These are phyloP conservation scores for Sambucus nigra DNA, from an alignment of 129 eudicot genomes.

Conservation along the genomic window DNA sequence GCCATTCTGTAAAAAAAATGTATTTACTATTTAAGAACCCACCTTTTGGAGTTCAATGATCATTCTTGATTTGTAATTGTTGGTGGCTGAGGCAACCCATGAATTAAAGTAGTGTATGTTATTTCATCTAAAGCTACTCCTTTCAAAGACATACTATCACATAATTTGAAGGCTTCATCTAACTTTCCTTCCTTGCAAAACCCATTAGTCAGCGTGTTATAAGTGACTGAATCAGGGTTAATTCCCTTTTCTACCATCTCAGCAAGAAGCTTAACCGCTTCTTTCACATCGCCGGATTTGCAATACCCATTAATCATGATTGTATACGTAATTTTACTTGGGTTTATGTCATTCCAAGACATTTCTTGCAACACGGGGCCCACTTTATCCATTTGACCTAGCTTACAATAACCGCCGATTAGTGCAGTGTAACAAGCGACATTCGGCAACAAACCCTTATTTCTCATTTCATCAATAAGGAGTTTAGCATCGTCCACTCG, in stretches of 20 bases:
- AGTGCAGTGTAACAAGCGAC: constrained; percentile 69
- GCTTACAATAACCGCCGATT: constrained; percentile 63
- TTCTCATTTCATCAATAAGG: constrained; percentile 48
- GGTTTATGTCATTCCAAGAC: constrained; percentile 33
- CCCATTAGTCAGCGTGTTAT: constrained; percentile 44
- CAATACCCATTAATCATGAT: constrained; percentile 62
- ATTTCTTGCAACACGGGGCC: constrained; percentile 39
- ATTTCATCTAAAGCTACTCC: constrained; percentile 58
- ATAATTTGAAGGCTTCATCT: constrained; percentile 41
- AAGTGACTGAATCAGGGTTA: constrained; percentile 70
- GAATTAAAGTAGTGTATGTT: constrained; percentile 46
- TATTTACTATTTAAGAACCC: constrained; percentile 22
- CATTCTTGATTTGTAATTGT: constrained; percentile 31
- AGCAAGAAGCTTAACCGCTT: constrained; percentile 41
- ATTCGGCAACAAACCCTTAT: constrained; percentile 51
- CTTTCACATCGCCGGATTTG: constrained; percentile 37
- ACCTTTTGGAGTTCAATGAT: constrained; percentile 25
- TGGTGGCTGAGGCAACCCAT: constrained; percentile 32
- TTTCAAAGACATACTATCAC: constrained; percentile 37
- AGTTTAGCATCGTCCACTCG: constrained; percentile 39
- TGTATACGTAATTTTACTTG: constrained; percentile 67
- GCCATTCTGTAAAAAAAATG: constrained; percentile 4
- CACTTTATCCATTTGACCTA: constrained; percentile 67
- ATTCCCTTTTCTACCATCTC: constrained; percentile 63
- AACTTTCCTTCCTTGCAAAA: constrained; percentile 49